phyloP scores from a whole-genome alignment of 208 protist species.

The Acanthamoeba culbertsoni region DNA sequence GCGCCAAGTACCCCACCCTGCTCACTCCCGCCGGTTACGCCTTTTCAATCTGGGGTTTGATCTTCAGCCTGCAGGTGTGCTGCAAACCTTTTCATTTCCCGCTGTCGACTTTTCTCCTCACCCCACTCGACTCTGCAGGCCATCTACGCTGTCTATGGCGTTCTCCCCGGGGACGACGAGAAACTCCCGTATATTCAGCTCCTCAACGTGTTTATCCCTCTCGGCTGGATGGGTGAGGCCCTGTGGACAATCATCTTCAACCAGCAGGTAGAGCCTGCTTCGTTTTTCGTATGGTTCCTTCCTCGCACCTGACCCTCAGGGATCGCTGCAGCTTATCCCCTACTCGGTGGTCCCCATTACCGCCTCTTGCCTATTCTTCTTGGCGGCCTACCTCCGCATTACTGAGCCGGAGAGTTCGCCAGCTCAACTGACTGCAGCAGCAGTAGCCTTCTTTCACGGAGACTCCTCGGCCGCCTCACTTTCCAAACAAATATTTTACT shows the following conservation, averaged over 20 bases:
- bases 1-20: conserved; percentile 19
- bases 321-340: background rate
- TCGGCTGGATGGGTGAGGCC: background rate
- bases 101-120: no score
- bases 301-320: background rate
- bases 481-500: background rate
- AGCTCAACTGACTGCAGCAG: background rate
- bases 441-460: background rate
- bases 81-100: no score
- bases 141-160: background rate
- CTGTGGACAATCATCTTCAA: background rate
- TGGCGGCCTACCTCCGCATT: conserved; percentile 12
- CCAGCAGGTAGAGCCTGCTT: background rate
- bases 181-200: background rate
- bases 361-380: background rate
- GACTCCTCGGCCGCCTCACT: background rate
- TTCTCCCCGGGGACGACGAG: background rate
- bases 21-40: background rate
- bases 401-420: background rate
- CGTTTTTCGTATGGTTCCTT: background rate
- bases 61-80: background rate
- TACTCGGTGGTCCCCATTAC: background rate
- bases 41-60: background rate
- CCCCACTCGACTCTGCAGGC: no score
- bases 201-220: conserved; percentile 5